Evolutionary conservation across 805 yeast species (phyloP), one percentile per base, ranked within the genome.

Genomic region (Candida maesae): DNA sequence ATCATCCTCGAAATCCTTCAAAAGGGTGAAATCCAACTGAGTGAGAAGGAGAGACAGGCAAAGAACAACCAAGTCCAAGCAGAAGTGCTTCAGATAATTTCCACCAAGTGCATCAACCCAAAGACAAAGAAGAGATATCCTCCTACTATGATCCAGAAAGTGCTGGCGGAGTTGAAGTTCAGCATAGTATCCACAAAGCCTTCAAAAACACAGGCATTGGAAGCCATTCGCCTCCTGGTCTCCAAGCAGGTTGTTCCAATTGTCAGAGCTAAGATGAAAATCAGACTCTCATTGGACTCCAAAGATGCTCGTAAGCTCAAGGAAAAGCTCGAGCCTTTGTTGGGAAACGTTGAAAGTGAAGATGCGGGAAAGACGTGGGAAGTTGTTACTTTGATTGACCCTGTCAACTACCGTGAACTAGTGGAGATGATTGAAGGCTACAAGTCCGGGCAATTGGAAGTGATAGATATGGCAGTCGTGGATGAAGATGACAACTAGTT

Each of bases 1-100:
- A 84, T 90, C 36, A 80, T 93, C 19, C 68, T 77, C 38, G 96
- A 88, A 55, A 93, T 93, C 40, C 66, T 93, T 45, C 79, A 76
- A 42, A 88, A 86, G 59, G 99, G 99, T 29, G 99, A 93, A 62
- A 82, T 93, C 50, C 98, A 93, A 61, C 74, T 93, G 39, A 88
- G 93, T 53, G 96, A 88, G 61, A 89, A 87, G 67, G 99, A 93
- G 64, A 73, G 99, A 55, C 83, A 78, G 49, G 81, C 84, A 35
- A 82, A 83, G 59, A 63, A 78, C 44, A 74, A 71, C 41, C 90
- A 86, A 61, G 74, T 82, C 36, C 86, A 80, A 49, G 87, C 87
- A 49, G 95, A 89, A 55, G 81, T 89, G 46, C 66, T 93, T 25
- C 87, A 81, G 36, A 79, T 88, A 33, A 80, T 93, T 23, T 84